These are phyloP conservation scores for Seiridium unicorne DNA, from an alignment of 2,329 filamentous ascomycete species.

Conservation along the genomic window DNA sequence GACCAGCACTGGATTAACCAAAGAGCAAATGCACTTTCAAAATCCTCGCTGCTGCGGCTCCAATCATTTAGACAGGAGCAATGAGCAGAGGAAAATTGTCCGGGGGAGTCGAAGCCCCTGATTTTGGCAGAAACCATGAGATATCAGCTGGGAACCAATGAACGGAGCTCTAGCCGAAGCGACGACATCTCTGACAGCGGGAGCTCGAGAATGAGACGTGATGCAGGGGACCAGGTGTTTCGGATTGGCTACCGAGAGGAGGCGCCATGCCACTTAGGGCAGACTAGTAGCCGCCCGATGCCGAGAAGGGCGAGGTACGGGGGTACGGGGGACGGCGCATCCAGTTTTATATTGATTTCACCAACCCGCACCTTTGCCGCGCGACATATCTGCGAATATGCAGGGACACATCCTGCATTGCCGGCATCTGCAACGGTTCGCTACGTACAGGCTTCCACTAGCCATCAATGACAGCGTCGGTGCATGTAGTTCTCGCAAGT, in stretches of 20 bases:
- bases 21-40: neutral
- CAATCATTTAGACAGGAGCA: neutral
- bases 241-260: slow-evolving; percentile 1
- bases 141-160: neutral
- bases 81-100: neutral
- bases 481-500: too few relatives aligned
- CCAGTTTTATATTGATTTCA: neutral
- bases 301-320: neutral
- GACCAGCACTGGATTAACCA: neutral
- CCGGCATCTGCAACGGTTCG: too few relatives aligned
- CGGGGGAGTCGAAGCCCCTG: neutral
- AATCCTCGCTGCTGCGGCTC: neutral
- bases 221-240: slow-evolving; percentile 8
- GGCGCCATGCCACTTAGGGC: neutral
- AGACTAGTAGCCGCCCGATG: neutral
- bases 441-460: too few relatives aligned
- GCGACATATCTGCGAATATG: too few relatives aligned
- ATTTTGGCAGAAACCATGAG: neutral
- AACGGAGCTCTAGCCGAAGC: neutral
- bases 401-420: neutral
- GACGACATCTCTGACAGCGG: slow-evolving; percentile 7
- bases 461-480: too few relatives aligned
- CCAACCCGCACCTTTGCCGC: neutral
- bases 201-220: slow-evolving; percentile 4
- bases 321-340: neutral